These are phyloP conservation scores for Stachybotrys chartarum DNA, from an alignment of 2,329 filamentous ascomycete genomes.

Conservation along the genomic window DNA sequence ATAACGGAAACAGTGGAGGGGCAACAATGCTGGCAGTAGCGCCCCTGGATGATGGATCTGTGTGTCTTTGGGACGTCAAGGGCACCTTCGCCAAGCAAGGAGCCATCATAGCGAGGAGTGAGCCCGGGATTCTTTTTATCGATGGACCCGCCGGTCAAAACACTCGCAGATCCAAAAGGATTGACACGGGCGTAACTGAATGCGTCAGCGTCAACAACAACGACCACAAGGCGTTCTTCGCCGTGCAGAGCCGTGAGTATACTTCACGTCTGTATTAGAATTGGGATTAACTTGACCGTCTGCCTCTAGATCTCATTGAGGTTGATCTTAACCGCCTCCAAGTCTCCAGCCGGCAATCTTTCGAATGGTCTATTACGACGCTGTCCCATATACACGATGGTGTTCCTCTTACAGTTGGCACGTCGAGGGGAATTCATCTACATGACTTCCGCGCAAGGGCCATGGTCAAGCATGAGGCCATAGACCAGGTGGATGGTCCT, in stretches of 20 bases:
- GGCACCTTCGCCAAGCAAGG: constrained; percentile 48
- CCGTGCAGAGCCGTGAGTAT: constrained; percentile 60
- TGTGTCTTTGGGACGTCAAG: constrained; percentile 79
- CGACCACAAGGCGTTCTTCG: constrained; percentile 66
- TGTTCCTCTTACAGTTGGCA: constrained; percentile 76
- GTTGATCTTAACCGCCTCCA: constrained; percentile 71
- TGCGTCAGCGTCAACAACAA: constrained; percentile 73
- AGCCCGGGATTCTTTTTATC: constrained; percentile 59
- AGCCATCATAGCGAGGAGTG: constrained; percentile 58
- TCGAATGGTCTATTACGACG: constrained; percentile 77
- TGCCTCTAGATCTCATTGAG: constrained; percentile 57
- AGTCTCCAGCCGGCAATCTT: constrained; percentile 61
- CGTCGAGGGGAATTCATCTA: constrained; percentile 72
- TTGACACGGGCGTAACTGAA: constrained; percentile 69
- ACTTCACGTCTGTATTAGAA: not conserved
- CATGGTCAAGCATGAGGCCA: constrained; percentile 20
- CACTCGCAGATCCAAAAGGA: constrained; percentile 50
- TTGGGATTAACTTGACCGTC: not conserved
- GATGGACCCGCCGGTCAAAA: constrained; percentile 38
- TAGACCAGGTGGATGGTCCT: constrained; percentile 27
- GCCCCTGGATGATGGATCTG: constrained; percentile 77
- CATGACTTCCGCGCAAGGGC: constrained; percentile 61
- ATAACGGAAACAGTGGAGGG: constrained; percentile 37
- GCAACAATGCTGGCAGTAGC: constrained; percentile 55
- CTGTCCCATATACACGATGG: constrained; percentile 62